phyloP scores from a whole-genome alignment of 495 filamentous ascomycete species.

The Xylaria bambusicola region DNA sequence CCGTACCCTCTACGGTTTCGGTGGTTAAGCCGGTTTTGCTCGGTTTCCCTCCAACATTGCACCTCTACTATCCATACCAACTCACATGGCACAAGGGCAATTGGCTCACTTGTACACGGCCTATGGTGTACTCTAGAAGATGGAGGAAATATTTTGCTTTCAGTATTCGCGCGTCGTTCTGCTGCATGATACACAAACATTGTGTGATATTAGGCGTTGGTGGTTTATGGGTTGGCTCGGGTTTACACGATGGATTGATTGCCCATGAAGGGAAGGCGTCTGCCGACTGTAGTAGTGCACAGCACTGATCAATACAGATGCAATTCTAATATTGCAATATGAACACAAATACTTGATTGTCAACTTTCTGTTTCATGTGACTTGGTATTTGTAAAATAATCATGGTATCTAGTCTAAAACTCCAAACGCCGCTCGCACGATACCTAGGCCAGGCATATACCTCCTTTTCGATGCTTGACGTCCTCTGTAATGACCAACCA shows the following conservation, averaged over 20 bases:
- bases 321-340: constrained; percentile 3
- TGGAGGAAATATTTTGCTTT: constrained; percentile 16
- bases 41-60: not conserved
- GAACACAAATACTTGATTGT: not conserved
- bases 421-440: too few relatives aligned
- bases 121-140: constrained; percentile 7
- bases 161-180: constrained; percentile 26
- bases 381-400: too few relatives aligned
- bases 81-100: not conserved
- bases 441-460: too few relatives aligned
- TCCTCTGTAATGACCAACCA: too few relatives aligned
- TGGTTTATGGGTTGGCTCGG: constrained; percentile 27
- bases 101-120: constrained; percentile 5
- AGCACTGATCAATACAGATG: constrained; percentile 7
- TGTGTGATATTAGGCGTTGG: constrained; percentile 34
- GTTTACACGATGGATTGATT: constrained; percentile 27
- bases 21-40: constrained; percentile 66
- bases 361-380: too few relatives aligned
- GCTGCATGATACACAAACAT: constrained; percentile 34
- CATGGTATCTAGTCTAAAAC: constrained; percentile 14
- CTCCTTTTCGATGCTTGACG: too few relatives aligned
- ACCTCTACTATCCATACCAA: not conserved
- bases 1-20: constrained; percentile 97
- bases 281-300: constrained; percentile 13
- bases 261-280: constrained; percentile 15